Conservation (phyloP, 2,329 filamentous ascomycete genomes). For the Sarocladiaceae sp. region DNA sequence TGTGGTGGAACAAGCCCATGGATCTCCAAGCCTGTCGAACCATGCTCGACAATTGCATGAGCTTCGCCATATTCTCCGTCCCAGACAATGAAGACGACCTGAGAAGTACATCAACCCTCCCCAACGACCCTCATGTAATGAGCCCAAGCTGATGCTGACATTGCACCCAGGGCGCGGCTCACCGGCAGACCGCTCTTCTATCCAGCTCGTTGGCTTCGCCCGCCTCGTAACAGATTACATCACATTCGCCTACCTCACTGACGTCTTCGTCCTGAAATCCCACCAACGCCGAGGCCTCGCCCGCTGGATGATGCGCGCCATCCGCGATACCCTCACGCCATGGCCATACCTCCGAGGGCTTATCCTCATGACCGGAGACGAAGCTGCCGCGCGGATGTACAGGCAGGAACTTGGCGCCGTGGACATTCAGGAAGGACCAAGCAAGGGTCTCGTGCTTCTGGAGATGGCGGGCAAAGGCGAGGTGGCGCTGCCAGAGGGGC, state of each 20-base stretch:
- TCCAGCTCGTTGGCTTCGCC: constrained; percentile 35
- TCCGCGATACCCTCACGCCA: constrained; percentile 50
- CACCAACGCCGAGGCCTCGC: constrained; percentile 61
- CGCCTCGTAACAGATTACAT: constrained; percentile 66
- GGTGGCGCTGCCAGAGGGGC: constrained; percentile 28
- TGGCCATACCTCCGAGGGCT: constrained; percentile 58
- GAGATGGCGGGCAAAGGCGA: constrained; percentile 34
- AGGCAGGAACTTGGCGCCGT: constrained; percentile 40
- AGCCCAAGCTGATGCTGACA: too few species aligned
- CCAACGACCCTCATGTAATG: neutral
- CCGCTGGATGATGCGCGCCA: constrained; percentile 58
- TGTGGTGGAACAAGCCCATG: constrained; percentile 58
- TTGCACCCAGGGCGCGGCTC: constrained; percentile 25
- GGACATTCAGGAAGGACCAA: constrained; percentile 38
- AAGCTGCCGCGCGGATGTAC: constrained; percentile 40
- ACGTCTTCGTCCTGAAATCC: constrained; percentile 59
- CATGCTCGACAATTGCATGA: constrained; percentile 55
- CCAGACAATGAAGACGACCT: constrained; percentile 33
- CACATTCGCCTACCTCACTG: constrained; percentile 64
- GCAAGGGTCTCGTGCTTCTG: constrained; percentile 34
- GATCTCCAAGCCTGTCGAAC: constrained; percentile 43
- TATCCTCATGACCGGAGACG: constrained; percentile 48
- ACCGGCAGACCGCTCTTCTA: constrained; percentile 17
- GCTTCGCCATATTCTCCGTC: constrained; percentile 52
- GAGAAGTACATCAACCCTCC: constrained; percentile 25